A percentile compares a stretch with the other conserved stretches of the same genome.
phyloP scores from a whole-genome alignment of 139 green algal species.

The Monoraphidium neglectum region DNA sequence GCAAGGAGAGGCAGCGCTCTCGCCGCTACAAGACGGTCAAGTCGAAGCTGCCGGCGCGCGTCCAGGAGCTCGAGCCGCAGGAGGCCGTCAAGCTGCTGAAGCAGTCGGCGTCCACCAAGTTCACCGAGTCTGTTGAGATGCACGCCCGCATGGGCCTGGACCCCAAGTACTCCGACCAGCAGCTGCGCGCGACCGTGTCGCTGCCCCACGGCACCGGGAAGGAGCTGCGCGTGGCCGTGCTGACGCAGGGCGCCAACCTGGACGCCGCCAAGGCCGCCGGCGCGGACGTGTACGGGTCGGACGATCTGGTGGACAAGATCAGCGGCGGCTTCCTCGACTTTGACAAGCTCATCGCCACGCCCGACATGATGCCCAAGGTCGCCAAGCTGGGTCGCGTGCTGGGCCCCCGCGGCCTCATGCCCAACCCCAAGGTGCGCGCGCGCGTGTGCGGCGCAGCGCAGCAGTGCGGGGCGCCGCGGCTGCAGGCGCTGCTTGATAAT shows the following conservation, averaged over 20 bases:
- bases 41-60: conserved; percentile 42
- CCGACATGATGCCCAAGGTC: conserved; percentile 99
- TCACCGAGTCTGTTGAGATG: conserved; percentile 95
- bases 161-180: conserved; percentile 97
- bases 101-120: conserved; percentile 86
- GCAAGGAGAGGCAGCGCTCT: conserved; percentile 43
- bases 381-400: conserved; percentile 96
- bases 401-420: conserved; percentile 95
- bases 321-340: conserved; percentile 97
- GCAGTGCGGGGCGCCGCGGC: too few species aligned
- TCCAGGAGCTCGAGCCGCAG: conserved; percentile 52
- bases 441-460: too few species aligned
- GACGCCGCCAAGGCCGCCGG: conserved; percentile 84
- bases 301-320: conserved; percentile 97
- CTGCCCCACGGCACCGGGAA: conserved; percentile 96
- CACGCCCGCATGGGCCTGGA: conserved; percentile 88
- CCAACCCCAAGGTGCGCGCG: conserved; percentile 99
- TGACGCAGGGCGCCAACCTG: conserved; percentile 88
- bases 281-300: conserved; percentile 88
- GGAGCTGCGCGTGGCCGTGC: conserved; percentile 90
- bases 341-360: conserved; percentile 98
- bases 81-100: conserved; percentile 76
- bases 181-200: conserved; percentile 96
- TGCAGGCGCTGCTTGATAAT: too few species aligned
- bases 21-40: conserved; percentile 57